These are phyloP conservation scores for Lentinula detonsa DNA, from an alignment of 768 basidiomycete genomes.

Conservation along the genomic window DNA sequence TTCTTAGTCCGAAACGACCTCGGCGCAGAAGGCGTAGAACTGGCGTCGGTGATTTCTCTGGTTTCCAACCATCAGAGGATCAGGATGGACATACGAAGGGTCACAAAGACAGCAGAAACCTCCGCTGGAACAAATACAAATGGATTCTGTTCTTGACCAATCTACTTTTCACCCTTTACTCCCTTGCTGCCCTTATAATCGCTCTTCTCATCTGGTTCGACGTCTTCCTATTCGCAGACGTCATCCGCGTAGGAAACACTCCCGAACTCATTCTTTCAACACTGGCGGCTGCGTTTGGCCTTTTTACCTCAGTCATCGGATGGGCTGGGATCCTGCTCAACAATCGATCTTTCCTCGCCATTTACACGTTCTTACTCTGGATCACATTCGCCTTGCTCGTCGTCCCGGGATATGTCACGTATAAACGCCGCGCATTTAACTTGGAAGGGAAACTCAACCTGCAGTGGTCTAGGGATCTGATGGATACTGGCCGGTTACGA, in stretches of 20 bases:
- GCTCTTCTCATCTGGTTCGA: conserved; percentile 75
- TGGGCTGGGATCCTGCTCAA: conserved; percentile 80
- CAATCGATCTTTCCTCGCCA: conserved; percentile 75
- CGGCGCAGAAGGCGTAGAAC: conserved; percentile 49
- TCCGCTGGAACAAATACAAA: conserved; percentile 83
- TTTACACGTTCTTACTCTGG: conserved; percentile 77
- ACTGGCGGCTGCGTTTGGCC: conserved; percentile 49
- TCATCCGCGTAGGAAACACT: conserved; percentile 65
- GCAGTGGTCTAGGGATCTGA: conserved; percentile 66
- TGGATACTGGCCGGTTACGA: conserved; percentile 51
- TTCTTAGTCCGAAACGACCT: conserved; percentile 35
- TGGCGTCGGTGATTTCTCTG: conserved; percentile 31
- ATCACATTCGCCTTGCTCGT: conserved; percentile 65
- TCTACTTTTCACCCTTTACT: conserved; percentile 51
- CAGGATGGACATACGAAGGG: not conserved
- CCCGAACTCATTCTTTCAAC: conserved; percentile 69
- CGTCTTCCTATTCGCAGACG: conserved; percentile 61
- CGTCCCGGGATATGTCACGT: conserved; percentile 73
- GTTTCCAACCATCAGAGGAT: conserved; percentile 19
- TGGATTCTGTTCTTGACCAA: conserved; percentile 73
- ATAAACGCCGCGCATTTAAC: conserved; percentile 70
- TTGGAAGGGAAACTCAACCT: conserved; percentile 76
- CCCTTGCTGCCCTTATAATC: conserved; percentile 55
- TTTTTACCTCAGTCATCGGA: conserved; percentile 66
- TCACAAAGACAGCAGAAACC: conserved; percentile 25